Evolutionary conservation across 1,139 yeast species (phyloP).

Genomic region (Hansenula lynferdii): DNA sequence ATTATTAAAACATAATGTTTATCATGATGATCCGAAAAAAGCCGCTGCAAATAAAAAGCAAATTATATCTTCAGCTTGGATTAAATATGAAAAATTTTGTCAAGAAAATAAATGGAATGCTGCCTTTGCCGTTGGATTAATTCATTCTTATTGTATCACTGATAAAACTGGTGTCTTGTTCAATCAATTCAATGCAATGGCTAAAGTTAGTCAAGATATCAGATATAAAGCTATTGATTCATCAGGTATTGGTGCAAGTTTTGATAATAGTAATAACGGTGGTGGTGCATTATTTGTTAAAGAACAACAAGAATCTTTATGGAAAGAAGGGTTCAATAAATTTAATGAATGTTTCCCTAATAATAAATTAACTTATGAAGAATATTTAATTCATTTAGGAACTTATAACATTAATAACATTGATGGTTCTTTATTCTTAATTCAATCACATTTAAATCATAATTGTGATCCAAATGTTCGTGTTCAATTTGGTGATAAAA

Average conservation of each 20-base stretch:
- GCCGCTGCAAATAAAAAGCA: slow-evolving; percentile 24
- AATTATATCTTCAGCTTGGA: slow-evolving; percentile 47
- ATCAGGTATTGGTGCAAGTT: slow-evolving; percentile 45
- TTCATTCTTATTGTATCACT: slow-evolving; percentile 43
- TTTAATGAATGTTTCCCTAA: slow-evolving; percentile 48
- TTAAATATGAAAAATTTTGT: slow-evolving; percentile 55
- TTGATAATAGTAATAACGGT: slow-evolving; percentile 44
- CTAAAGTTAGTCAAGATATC: slow-evolving; percentile 62
- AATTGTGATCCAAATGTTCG: slow-evolving; percentile 68
- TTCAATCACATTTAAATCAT: slow-evolving; percentile 73
- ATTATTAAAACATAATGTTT: slow-evolving; percentile 49
- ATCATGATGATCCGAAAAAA: slow-evolving; percentile 10
- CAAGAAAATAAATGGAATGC: slow-evolving; percentile 65
- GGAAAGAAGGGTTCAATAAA: slow-evolving; percentile 52
- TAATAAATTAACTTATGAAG: slow-evolving; percentile 41
- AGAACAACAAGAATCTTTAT: slow-evolving; percentile 55
- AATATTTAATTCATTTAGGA: slow-evolving; percentile 60
- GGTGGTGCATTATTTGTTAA: slow-evolving; percentile 46
- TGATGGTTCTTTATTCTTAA: slow-evolving; percentile 55
- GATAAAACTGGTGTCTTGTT: slow-evolving; percentile 38
- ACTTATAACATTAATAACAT: slow-evolving; percentile 70
- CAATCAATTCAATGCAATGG: slow-evolving; percentile 56
- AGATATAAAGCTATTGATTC: slow-evolving; percentile 59
- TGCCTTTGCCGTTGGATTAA: slow-evolving; percentile 58
- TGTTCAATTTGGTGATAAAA: slow-evolving; percentile 44